Evolutionary conservation across 192 early-diverging fungal genomes (phyloP), one percentile per base, ranked within the genome.

Genomic region (Coemansia sp.): DNA sequence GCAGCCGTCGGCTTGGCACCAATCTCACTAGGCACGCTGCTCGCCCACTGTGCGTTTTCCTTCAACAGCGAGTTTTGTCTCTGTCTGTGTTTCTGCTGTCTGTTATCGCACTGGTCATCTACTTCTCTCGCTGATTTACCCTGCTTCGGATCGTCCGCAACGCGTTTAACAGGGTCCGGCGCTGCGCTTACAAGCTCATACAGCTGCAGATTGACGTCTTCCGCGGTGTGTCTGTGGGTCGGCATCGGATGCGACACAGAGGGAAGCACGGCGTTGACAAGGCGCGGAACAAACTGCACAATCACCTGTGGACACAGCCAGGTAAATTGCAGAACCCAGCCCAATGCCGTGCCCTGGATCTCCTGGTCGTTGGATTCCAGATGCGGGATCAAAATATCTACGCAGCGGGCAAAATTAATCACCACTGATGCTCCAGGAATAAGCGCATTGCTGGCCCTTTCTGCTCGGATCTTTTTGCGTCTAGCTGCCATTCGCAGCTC

Each of bases 281-380:
- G 85, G 32, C 86, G 72, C 11, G 96, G 93, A 34, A 93, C 90
- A 63, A 89, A 93, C 11, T 90, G 87, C 34, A 98, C 86, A 66
- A 98, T 92, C 3, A 93, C 88, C 15, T 92, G 87, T 51, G 91
- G 89, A 20, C 94, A 92, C 28, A 96, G 81, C 32, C 81, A 78
- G 32, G 96, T 91, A 66, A 99, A 96, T 72, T 92, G 92, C 69
- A 92, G 89, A 56, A 97, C 89, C 98, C 98, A 99, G 51, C 87
- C 85, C 18, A 99, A 75, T 1, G 96, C 95, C 1, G 91, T 96
- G 56, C 87, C 90, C 82, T 98, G 98, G 18, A 95, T 96, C 64
- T 98, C 96, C 77, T 95, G 89, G 48, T 92, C 91, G 64, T 66
- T 61, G 15, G 79, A 78, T 51, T 75, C 73, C 8, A 98, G 78